Base-by-base conservation (phyloP, 148 eudicot species). In the Mesembryanthemum crystallinum region DNA sequence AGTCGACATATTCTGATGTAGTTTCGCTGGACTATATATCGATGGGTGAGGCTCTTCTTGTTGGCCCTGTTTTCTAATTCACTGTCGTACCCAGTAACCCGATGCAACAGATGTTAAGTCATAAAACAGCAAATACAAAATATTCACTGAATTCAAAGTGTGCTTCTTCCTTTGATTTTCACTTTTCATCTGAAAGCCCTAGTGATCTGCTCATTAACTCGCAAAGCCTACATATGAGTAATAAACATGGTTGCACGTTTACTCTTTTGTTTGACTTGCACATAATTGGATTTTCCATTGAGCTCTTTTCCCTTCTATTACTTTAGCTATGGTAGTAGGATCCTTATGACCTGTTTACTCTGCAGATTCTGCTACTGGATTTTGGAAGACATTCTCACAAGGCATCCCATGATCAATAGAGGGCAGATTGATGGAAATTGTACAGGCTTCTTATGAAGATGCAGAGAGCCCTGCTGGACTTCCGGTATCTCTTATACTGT, bases 201-300 rank as follows among this genome's bases (percentile, higher is more conserved):
- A 11, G 10, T 37, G 73, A 71, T 77, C 64, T 29, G 73, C 24
- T 60, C 58, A 32, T 51, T 35, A 59, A 35, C 32, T 28, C 64
- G n/a, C 4, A 57, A 57, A 57, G 5, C 28, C 27, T 23, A 57
- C n/a, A n/a, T 57, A 57, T 2, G 18, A 7, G 27, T 3, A 47
- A 61, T 30, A 13, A 3, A 33, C 9, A 30, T 42, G 27, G 11
- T 29, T 35, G 61, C 33, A 43, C 67, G 10, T 20, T 51, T 23
- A 29, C 30, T n/a, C 9, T 67, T 54, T 47, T 33, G 45, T 58
- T 70, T 28, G 43, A 33, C 30, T 43, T 54, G 24, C 42, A n/a
- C n/a, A 35, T 57, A 51, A 13, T 37, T 45, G 49, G 49, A 45
- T 45, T 45, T 45, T 45, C 14, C 14, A 13, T 45, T 45, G 49